Conservation (phyloP, 805 yeast genomes). For the Wickerhamomyces queroliae region DNA sequence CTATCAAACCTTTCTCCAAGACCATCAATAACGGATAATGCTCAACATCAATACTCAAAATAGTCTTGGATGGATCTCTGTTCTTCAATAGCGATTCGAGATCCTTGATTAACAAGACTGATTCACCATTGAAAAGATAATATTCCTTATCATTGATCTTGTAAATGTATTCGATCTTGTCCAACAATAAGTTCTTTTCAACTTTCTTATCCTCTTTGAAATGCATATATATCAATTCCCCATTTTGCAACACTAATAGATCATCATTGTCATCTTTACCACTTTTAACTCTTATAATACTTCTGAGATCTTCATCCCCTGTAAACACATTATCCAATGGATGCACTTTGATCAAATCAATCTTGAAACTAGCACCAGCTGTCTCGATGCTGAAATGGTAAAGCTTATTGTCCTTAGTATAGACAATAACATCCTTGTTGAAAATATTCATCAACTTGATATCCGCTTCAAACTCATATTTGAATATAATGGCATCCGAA, state of each 20-base stretch:
- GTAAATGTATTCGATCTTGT: constrained; percentile 20
- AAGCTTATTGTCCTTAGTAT: constrained; percentile 11
- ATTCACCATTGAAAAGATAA: constrained; percentile 35
- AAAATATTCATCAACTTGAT: constrained; percentile 14
- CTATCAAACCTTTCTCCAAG: constrained; percentile 28
- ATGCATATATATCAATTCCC: constrained; percentile 18
- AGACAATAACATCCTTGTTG: constrained; percentile 17
- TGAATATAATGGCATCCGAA: constrained; percentile 21
- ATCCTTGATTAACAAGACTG: constrained; percentile 21
- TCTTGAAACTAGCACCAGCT: constrained; percentile 10
- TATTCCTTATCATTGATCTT: constrained; percentile 19
- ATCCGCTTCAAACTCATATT: constrained; percentile 20
- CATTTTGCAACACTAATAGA: constrained; percentile 18
- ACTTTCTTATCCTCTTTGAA: constrained; percentile 2
- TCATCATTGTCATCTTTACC: constrained; percentile 11
- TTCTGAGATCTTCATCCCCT: constrained; percentile 4
- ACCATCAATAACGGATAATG: constrained; percentile 22
- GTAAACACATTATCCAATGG: constrained; percentile 13
- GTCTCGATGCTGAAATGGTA: constrained; percentile 20
- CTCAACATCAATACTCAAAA: constrained; percentile 24
- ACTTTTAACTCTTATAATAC: constrained; percentile 9
- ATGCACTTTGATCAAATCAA: constrained; percentile 15
- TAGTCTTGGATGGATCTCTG: constrained; percentile 6
- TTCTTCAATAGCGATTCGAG: constrained; percentile 6
- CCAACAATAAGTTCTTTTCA: constrained; percentile 16